Conservation (phyloP, 2,329 filamentous ascomycete species). For the Pseudopyrenochaeta lycopersici region DNA sequence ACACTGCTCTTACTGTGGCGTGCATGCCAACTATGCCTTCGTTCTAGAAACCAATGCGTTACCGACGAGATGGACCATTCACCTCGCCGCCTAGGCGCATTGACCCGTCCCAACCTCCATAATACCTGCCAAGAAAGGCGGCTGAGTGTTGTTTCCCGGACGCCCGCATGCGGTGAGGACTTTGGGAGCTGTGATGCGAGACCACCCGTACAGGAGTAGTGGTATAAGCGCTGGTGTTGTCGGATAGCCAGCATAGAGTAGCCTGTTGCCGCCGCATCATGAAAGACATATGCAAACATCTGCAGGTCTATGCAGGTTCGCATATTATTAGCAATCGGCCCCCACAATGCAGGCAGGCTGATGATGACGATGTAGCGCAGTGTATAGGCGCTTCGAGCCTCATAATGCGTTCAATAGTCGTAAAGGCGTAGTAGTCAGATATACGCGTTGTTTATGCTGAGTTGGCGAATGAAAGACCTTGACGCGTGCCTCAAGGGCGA, state of each 20-base stretch:
- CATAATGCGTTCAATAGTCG: slow-evolving; percentile 18
- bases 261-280: slow-evolving; percentile 31
- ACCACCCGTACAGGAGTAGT: slow-evolving; percentile 32
- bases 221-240: slow-evolving; percentile 39
- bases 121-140: slow-evolving; percentile 36
- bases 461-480: slow-evolving; percentile 10
- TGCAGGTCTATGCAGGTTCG: slow-evolving; percentile 6
- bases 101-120: slow-evolving; percentile 24
- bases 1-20: slow-evolving; percentile 28
- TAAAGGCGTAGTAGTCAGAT: slow-evolving; percentile 6
- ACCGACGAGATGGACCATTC: slow-evolving; percentile 33
- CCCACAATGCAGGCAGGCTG: slow-evolving; percentile 28
- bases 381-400: slow-evolving; percentile 34
- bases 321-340: slow-evolving; percentile 38
- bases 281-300: slow-evolving; percentile 23
- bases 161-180: slow-evolving; percentile 27
- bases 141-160: slow-evolving; percentile 34
- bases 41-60: slow-evolving; percentile 31
- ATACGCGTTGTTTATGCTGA: slow-evolving; percentile 12
- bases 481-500: slow-evolving; percentile 1
- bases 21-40: slow-evolving; percentile 31
- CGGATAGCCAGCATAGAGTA: slow-evolving; percentile 26
- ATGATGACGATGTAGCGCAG: slow-evolving; percentile 35
- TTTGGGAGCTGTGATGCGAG: slow-evolving; percentile 30
- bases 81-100: slow-evolving; percentile 32